These are phyloP conservation scores for Sarocladium brachiariae DNA, from an alignment of 2,329 filamentous ascomycete species.

Conservation along the genomic window DNA sequence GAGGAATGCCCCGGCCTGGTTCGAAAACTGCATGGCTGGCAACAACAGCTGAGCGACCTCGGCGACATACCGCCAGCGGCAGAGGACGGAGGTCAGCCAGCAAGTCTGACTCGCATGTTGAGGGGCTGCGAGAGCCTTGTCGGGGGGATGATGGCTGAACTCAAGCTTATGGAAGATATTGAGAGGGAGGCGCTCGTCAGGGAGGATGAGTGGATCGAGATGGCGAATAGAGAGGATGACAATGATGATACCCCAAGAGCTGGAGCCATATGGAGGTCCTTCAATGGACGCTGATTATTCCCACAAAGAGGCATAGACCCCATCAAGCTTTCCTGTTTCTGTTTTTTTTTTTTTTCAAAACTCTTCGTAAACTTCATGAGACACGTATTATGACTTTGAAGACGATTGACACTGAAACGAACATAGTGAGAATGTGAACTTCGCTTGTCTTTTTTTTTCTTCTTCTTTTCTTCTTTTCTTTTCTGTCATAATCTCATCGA, in stretches of 20 bases:
- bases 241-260: constrained; percentile 30
- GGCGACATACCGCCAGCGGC: constrained; percentile 23
- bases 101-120: constrained; percentile 42
- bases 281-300: neutral
- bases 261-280: constrained; percentile 40
- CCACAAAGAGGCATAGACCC: neutral
- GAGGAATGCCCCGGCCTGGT: constrained; percentile 47
- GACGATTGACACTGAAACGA: too few species aligned
- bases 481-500: constrained; percentile 5
- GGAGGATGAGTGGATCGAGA: constrained; percentile 54
- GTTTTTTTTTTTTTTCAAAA: too few species aligned
- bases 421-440: too few species aligned
- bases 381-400: neutral
- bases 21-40: constrained; percentile 50
- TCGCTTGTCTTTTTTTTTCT: too few species aligned
- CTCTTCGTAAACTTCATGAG: neutral
- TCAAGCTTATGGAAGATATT: constrained; percentile 55
- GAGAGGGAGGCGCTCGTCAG: constrained; percentile 48
- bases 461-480: too few species aligned
- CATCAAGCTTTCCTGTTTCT: too few species aligned
- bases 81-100: constrained; percentile 14
- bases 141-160: constrained; percentile 54
- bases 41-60: constrained; percentile 39
- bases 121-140: constrained; percentile 42
- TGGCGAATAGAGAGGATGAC: constrained; percentile 39